Evolutionary conservation across 2,329 filamentous ascomycete genomes (phyloP), one percentile per base, ranked within the genome.

Genomic region (Lecanicillium sp.): DNA sequence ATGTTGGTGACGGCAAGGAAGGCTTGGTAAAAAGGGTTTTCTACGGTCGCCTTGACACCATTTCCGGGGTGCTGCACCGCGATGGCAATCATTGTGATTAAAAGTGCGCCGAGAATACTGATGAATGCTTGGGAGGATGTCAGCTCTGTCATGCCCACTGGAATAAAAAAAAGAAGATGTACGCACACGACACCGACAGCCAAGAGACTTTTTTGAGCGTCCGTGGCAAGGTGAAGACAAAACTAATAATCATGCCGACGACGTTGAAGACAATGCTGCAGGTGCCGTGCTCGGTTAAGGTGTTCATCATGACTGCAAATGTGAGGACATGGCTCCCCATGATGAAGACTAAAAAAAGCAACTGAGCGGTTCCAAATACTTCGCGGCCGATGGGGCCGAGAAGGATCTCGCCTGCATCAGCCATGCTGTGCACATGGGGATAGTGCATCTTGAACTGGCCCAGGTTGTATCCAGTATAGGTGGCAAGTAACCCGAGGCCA

Each of bases 301-400:
- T 73, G 45, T 76, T 77, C 56, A 83, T 71, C 45, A 78, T 78
- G 44, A 83, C 77, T 11, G 68, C 69, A 47, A 82, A 82, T 1
- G 77, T 80, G 37, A 83, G 60, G 31, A 81, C 63, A 55, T 85
- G 81, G n/a, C 76, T 79, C 13, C 70, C 75, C 58, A 79, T 76
- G 49, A 80, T 70, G 55, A 84, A 82, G 27, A 80, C 54, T 6
- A 83, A 61, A 53, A 82, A 74, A 8, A 83, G 53, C 4, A 70
- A 59, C 45, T 79, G 74, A 37, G 69, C 74, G 31, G 63, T 54
- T 11, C 74, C 75, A 35, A 80, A 62, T 22, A 83, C 48, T 48
- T 80, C 73, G 35, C 71, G 68, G 1, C 75, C 77, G 29, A 71
- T 58, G 5, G 55, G 59, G 3, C 81, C 80, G 42, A 66, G 64